Conservation (phyloP, 371 early-diverging fungal species). For the Batrachochytrium dendrobatidis region DNA sequence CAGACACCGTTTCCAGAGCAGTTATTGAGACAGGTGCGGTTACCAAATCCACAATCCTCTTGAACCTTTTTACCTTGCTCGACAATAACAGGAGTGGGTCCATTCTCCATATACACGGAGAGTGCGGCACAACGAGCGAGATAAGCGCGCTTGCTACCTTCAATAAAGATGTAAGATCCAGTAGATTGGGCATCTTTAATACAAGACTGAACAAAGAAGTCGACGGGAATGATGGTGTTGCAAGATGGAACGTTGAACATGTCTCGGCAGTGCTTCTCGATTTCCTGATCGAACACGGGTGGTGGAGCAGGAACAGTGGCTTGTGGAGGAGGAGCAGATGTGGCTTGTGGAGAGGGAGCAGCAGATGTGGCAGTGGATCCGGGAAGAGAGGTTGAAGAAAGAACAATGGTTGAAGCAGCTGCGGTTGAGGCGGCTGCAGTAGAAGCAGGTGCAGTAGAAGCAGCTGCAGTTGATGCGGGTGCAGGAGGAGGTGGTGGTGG, state of each 20-base stretch:
- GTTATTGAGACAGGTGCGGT: constrained; percentile 7
- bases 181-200: neutral
- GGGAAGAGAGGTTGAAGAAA: neutral
- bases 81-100: neutral
- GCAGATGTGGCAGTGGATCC: neutral
- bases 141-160: neutral
- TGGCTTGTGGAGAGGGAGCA: neutral
- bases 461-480: neutral
- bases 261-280: neutral
- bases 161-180: neutral
- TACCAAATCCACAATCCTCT: constrained; percentile 9
- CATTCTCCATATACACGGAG: neutral
- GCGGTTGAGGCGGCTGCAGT: neutral
- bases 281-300: neutral
- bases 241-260: neutral
- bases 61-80: too few species aligned
- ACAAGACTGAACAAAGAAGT: neutral
- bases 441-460: neutral
- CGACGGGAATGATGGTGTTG: too few species aligned
- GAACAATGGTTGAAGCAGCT: neutral
- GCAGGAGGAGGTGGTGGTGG: neutral
- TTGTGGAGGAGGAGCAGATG: neutral
- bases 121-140: neutral
- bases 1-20: constrained; percentile 13
- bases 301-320: neutral